These are phyloP conservation scores for Dentipellis sp. DNA, from an alignment of 768 basidiomycete genomes.

Conservation along the genomic window DNA sequence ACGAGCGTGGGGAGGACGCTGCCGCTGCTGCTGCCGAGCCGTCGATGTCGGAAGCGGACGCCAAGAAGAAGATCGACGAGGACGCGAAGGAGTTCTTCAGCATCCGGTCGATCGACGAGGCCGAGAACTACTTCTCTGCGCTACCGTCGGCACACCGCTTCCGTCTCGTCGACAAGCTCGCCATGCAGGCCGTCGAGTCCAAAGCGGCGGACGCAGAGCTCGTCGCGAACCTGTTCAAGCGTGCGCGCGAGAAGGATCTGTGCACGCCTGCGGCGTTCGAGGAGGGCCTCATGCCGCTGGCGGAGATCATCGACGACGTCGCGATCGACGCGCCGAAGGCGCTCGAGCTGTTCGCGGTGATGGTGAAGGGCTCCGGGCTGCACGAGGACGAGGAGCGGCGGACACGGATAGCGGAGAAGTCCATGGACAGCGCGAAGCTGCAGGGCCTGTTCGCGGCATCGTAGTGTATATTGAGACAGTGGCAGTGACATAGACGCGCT, in stretches of 20 bases:
- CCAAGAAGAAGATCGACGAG: slow-evolving; percentile 67
- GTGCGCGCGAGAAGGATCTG: slow-evolving; percentile 49
- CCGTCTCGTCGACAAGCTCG: slow-evolving; percentile 66
- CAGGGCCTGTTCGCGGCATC: slow-evolving; percentile 19
- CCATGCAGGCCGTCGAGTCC: slow-evolving; percentile 64
- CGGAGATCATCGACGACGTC: slow-evolving; percentile 80
- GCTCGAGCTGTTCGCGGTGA: slow-evolving; percentile 60
- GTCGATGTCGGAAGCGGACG: slow-evolving; percentile 56
- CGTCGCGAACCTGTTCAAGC: slow-evolving; percentile 65
- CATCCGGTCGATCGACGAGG: slow-evolving; percentile 79
- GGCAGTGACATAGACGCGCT: background rate
- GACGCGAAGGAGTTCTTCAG: slow-evolving; percentile 83
- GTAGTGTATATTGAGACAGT: background rate
- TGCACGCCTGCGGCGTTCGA: slow-evolving; percentile 58
- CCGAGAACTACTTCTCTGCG: slow-evolving; percentile 74
- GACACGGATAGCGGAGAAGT: slow-evolving; percentile 50
- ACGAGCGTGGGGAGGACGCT: slow-evolving; percentile 37
- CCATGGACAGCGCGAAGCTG: slow-evolving; percentile 49
- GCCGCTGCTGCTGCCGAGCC: slow-evolving; percentile 16
- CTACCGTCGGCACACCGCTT: slow-evolving; percentile 58
- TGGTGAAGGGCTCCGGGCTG: slow-evolving; percentile 63
- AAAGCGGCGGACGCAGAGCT: slow-evolving; percentile 77
- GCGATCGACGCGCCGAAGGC: slow-evolving; percentile 88
- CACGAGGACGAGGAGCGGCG: slow-evolving; percentile 47
- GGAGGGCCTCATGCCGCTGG: slow-evolving; percentile 58